Conservation (phyloP, 129 eudicot species). For the Smallanthus sonchifolius region DNA sequence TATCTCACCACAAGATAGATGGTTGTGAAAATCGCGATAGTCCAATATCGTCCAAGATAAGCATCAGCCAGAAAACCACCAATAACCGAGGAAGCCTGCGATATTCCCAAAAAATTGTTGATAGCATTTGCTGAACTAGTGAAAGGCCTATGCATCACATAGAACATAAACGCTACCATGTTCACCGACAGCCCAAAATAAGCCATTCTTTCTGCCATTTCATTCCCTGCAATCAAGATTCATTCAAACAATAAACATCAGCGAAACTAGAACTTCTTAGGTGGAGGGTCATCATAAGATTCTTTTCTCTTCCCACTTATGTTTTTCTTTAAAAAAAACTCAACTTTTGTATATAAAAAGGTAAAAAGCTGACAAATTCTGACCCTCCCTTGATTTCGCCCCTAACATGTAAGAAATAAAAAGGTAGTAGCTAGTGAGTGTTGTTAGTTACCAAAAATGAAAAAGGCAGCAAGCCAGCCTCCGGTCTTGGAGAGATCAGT, state of each 20-base stretch:
- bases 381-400: too few species aligned
- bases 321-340: too few species aligned
- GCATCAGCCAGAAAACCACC: slow-evolving; percentile 96
- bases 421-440: too few species aligned
- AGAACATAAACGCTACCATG: slow-evolving; percentile 96
- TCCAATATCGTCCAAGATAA: slow-evolving; percentile 95
- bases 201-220: slow-evolving; percentile 99
- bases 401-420: too few species aligned
- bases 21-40: slow-evolving; percentile 90
- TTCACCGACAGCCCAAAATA: slow-evolving; percentile 88
- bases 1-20: slow-evolving; percentile 74
- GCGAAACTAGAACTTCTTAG: too few species aligned
- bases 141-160: slow-evolving; percentile 90
- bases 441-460: slow-evolving; percentile 62
- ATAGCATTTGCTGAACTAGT: slow-evolving; percentile 92
- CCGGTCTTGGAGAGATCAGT: slow-evolving; percentile 71
- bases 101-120: slow-evolving; percentile 80
- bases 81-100: slow-evolving; percentile 82
- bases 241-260: neutral
- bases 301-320: too few species aligned
- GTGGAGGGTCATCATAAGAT: too few species aligned
- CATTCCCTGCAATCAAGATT: slow-evolving; percentile 57
- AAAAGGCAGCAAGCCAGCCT: slow-evolving; percentile 89
- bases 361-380: too few species aligned
- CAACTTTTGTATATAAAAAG: too few species aligned